Base-by-base conservation (phyloP, 2,329 filamentous ascomycete species). In the Shiraia bambusicola region DNA sequence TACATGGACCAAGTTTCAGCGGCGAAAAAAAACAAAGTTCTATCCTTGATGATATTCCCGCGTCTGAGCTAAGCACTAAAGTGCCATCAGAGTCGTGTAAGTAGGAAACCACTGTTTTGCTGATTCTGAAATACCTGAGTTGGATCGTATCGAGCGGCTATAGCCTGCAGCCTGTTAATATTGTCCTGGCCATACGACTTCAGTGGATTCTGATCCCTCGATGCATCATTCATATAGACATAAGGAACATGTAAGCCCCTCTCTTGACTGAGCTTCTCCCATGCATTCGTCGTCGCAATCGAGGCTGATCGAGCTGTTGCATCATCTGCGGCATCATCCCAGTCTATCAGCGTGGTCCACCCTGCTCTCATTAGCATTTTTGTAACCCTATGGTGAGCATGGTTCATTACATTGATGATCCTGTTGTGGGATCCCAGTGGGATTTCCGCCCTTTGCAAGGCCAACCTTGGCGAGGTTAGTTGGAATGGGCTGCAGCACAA, bases 201-300 rank as follows among this genome's bases (percentile, higher is more conserved):
- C 28, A 74, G 49, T 3, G 67, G 59, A 45, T 69, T 61, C 50
- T 75, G 71, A 42, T 57, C 66, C 49, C 58, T 54, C 36, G 58
- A 63, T 11, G 70, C 72, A 43, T 75, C 73, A 50, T 74, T 74
- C 63, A 73, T 67, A 51, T 73, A 74, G 12, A 39, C 19, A 22
- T 24, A 36, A 3, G 31, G 28, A 10, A 33, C 10, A n/a, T 46
- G 12, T 7, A 34, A 17, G 8, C 42, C 42, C 6, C 36, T 24
- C 25, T 24, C 8, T n/a, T 35, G 19, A 28, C 36, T 24, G n/a
- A 35, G 26, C 15, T 45, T 13, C 13, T 45, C 31, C 30, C 30
- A 45, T 19, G 19, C 19, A 1, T 29, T n/a, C 6, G 30, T 27
- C 2, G 27, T 28, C 8, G 26, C 25, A 16, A 45, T 45, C 6